Percentiles rank a stretch among this genome's conserved stretches.
Evolutionary conservation across 805 yeast species (phyloP).

Genomic region (Candida vaughaniae): DNA sequence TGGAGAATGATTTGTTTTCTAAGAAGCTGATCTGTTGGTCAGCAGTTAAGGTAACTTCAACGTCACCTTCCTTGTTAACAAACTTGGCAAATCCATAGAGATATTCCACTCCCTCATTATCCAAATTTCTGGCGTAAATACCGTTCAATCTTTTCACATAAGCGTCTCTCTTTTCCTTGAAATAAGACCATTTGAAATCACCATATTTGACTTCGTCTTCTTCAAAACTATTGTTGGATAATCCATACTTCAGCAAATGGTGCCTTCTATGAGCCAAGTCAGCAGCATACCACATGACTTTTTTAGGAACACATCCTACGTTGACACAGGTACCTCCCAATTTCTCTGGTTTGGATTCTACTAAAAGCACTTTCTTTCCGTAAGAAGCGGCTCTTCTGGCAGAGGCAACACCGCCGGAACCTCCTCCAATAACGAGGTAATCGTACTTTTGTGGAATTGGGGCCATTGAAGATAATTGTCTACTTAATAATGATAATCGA

Average conservation of each 20-base stretch:
- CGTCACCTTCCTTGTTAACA: slow-evolving; percentile 58
- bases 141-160: slow-evolving; percentile 86
- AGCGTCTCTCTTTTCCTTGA: slow-evolving; percentile 90
- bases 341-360: slow-evolving; percentile 66
- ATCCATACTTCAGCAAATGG: slow-evolving; percentile 83
- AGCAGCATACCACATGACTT: slow-evolving; percentile 97
- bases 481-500: slow-evolving; percentile 24
- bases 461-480: slow-evolving; percentile 50
- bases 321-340: slow-evolving; percentile 99
- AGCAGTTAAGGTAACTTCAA: slow-evolving; percentile 62
- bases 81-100: slow-evolving; percentile 86
- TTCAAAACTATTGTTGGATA: slow-evolving; percentile 49
- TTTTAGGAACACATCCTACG: slow-evolving; percentile 99
- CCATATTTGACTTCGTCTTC: slow-evolving; percentile 47
- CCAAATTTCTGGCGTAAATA: slow-evolving; percentile 84
- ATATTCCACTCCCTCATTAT: slow-evolving; percentile 85
- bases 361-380: slow-evolving; percentile 82
- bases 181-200: slow-evolving; percentile 74
- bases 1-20: slow-evolving; percentile 27
- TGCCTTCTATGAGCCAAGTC: slow-evolving; percentile 76
- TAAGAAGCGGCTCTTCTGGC: slow-evolving; percentile 94
- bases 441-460: slow-evolving; percentile 59
- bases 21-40: slow-evolving; percentile 40
- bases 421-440: slow-evolving; percentile 96
- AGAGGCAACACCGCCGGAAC: slow-evolving; percentile 98